phyloP scores from a whole-genome alignment of 371 early-diverging fungal species.

The Capniomyces stellatus region DNA sequence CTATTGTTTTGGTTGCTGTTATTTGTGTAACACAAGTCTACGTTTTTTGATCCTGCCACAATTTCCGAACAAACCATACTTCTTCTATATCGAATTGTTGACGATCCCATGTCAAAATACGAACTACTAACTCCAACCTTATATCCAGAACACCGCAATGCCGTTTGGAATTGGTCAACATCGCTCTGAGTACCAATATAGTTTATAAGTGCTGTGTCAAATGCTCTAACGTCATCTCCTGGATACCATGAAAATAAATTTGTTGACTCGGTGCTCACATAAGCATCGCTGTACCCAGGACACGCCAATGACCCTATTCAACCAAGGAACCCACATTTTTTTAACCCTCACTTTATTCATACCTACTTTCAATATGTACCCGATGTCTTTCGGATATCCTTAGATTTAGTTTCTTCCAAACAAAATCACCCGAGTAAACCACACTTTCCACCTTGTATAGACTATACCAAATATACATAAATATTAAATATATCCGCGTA shows the following conservation, averaged over 20 bases:
- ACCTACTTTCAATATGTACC: no score
- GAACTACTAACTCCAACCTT: constrained; percentile 9
- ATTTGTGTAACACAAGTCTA: constrained; percentile 16
- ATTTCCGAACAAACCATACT: constrained; percentile 23
- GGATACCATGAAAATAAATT: constrained; percentile 21
- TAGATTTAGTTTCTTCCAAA: no score
- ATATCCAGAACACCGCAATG: constrained; percentile 19
- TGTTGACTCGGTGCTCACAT: constrained; percentile 20
- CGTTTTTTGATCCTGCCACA: constrained; percentile 17
- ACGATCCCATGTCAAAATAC: constrained; percentile 14
- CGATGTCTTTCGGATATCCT: no score
- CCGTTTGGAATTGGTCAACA: constrained; percentile 20
- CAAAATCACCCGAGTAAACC: no score
- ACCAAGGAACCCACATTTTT: no score
- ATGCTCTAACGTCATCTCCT: constrained; percentile 15
- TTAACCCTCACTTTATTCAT: no score
- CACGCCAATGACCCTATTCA: constrained; percentile 7
- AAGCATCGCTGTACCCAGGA: constrained; percentile 17
- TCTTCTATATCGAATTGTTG: constrained; percentile 19
- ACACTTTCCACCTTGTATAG: no score
- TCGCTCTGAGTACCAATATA: constrained; percentile 19
- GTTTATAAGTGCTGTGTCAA: constrained; percentile 19
- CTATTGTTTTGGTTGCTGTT: not conserved
- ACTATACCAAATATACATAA: no score
- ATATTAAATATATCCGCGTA: no score